These are phyloP conservation scores for Oryza meridionalis DNA, from an alignment of 176 grass and related monocot species.

Conservation along the genomic window DNA sequence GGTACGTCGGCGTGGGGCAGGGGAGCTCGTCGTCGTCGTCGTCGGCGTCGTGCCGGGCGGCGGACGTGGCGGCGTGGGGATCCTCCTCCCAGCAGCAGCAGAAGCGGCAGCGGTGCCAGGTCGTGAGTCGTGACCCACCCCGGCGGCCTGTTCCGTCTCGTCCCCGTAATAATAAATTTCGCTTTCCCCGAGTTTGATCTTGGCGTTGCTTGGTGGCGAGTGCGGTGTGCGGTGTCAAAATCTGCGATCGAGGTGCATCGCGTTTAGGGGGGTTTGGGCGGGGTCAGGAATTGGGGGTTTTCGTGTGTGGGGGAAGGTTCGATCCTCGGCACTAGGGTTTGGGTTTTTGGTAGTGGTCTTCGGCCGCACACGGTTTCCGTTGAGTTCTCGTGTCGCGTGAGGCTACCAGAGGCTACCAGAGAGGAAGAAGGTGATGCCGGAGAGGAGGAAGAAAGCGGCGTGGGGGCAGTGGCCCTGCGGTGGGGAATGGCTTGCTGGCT, in stretches of 20 bases:
- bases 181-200: not conserved
- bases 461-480: too few species aligned
- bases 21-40: conserved; percentile 11
- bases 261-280: conserved; percentile 11
- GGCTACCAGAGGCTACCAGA: not conserved
- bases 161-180: too few species aligned
- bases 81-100: conserved; percentile 29
- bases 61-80: conserved; percentile 11
- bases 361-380: not conserved
- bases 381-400: not conserved
- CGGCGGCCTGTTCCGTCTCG: not conserved
- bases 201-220: not conserved
- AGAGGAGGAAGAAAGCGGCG: not conserved
- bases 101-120: conserved; percentile 66
- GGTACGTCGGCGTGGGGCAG: conserved; percentile 46
- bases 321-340: conserved; percentile 37
- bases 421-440: not conserved
- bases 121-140: conserved; percentile 10
- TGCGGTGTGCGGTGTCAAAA: not conserved
- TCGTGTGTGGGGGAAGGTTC: not conserved
- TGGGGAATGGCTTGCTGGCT: not conserved
- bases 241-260: not conserved
- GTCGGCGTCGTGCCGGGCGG: conserved; percentile 38
- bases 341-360: not conserved
- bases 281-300: not conserved